Base-by-base conservation (phyloP, 495 filamentous ascomycete genomes). In the Coniosporium apollinis region DNA sequence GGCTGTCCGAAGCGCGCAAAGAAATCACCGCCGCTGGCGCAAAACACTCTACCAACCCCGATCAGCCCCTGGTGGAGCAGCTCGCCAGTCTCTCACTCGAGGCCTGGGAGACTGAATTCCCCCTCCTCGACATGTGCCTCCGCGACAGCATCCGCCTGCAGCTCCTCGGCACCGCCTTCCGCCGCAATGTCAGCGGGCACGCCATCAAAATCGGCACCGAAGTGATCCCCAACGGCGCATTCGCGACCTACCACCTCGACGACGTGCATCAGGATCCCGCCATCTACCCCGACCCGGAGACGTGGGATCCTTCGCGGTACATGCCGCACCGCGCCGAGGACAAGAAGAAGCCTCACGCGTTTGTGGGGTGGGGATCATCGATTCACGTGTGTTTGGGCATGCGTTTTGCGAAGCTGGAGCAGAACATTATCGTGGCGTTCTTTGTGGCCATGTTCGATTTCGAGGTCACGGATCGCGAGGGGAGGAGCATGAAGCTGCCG, bases 401-500 rank as follows among this genome's bases (percentile, higher is more conserved):
- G 44, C 45, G 44, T 36, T 66, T 64, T 44, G 64, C 64, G 1
- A 64, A 66, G 43, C 44, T 67, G n/a, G 60, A 67, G 41, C 52
- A 54, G 36, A 54, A 50, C 34, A 43, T 66, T 37, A 61, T 62
- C 40, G 49, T 52, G 22, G 64, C 61, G 1, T 52, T 52, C 38
- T 59, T 61, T 38, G 32, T 60, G 9, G 50, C 53, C 10, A 43
- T 26, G 24, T 26, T 8, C 24, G 24, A 26, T 13, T 26, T 8
- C 24, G 24, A 26, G 24, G 8, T 26, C 7, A 8, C 8, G 7
- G 24, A 26, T 13, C 8, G 13, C 8, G 24, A 7, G 7, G 24
- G 24, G 8, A 7, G 8, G 24, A 26, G 24, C 24, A 7, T 13
- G 13, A 13, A 13, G 13, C 24, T 26, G 7, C 24, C 24, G 24